phyloP scores from a whole-genome alignment of 441 rosid genomes.

The Pelargonium australe region DNA sequence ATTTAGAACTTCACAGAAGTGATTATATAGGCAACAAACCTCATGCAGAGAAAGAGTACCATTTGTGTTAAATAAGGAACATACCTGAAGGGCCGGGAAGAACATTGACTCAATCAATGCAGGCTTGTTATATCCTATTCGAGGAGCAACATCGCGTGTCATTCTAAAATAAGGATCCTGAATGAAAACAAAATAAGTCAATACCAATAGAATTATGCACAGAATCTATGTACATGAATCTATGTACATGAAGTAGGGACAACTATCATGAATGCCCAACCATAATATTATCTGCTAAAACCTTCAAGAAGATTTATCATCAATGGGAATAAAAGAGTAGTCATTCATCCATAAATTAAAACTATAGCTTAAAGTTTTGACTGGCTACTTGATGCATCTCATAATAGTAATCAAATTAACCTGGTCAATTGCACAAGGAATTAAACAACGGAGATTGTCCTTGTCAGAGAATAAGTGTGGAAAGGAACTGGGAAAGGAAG shows the following conservation, averaged over 20 bases:
- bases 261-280: no score
- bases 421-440: slow-evolving; percentile 94
- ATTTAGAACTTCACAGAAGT: not conserved
- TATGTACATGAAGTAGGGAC: no score
- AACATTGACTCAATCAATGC: slow-evolving; percentile 76
- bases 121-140: slow-evolving; percentile 86
- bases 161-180: slow-evolving; percentile 98
- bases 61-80: not conserved
- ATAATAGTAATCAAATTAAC: not conserved
- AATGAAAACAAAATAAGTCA: slow-evolving; percentile 20
- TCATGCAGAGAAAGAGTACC: not conserved
- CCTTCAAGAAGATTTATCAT: no score
- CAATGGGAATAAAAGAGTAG: no score
- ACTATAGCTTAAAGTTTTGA: not conserved
- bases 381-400: no score
- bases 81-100: slow-evolving; percentile 90
- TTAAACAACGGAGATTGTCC: slow-evolving; percentile 70
- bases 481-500: slow-evolving; percentile 85
- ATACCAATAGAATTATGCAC: not conserved
- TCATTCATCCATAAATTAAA: not conserved
- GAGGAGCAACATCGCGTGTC: slow-evolving; percentile 94
- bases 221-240: no score
- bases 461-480: slow-evolving; percentile 70
- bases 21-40: not conserved
- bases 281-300: no score